Percentiles rank a stretch among this genome's conserved stretches.
Conservation (phyloP, 2,329 filamentous ascomycete species). For the Rhinocladiella similis region DNA sequence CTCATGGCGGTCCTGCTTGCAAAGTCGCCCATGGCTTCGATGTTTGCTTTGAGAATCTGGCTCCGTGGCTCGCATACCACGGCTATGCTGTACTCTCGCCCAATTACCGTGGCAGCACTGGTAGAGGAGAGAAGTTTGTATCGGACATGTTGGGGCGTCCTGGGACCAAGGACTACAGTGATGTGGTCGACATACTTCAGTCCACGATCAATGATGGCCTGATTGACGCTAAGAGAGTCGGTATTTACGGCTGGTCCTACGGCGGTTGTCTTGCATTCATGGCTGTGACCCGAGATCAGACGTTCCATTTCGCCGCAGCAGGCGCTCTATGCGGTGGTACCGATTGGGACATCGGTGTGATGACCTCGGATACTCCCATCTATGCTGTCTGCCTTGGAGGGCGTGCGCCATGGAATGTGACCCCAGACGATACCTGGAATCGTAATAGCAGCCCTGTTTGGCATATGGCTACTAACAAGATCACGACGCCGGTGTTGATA, state of each 20-base stretch:
- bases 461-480: slow-evolving; percentile 13
- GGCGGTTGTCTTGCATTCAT: slow-evolving; percentile 20
- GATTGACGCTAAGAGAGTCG: slow-evolving; percentile 16
- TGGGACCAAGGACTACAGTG: slow-evolving; percentile 20
- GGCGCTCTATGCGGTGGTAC: slow-evolving; percentile 16
- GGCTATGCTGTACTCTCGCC: slow-evolving; percentile 25
- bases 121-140: slow-evolving; percentile 21
- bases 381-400: slow-evolving; percentile 19
- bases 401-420: slow-evolving; percentile 20
- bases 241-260: slow-evolving; percentile 20
- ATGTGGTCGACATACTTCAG: slow-evolving; percentile 21
- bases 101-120: slow-evolving; percentile 27
- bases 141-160: slow-evolving; percentile 17
- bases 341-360: slow-evolving; percentile 21
- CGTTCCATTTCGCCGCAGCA: slow-evolving; percentile 22
- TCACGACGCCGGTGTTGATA: slow-evolving; percentile 23
- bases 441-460: slow-evolving; percentile 16
- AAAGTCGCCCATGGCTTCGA: slow-evolving; percentile 21
- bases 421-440: slow-evolving; percentile 6
- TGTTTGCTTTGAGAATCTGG: slow-evolving; percentile 18
- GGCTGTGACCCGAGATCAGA: slow-evolving; percentile 11
- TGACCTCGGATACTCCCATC: slow-evolving; percentile 14
- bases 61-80: slow-evolving; percentile 18
- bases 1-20: slow-evolving; percentile 25
- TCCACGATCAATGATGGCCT: slow-evolving; percentile 18